phyloP scores from a whole-genome alignment of 768 basidiomycete genomes.

The Chalciporus sphaerocephalus region DNA sequence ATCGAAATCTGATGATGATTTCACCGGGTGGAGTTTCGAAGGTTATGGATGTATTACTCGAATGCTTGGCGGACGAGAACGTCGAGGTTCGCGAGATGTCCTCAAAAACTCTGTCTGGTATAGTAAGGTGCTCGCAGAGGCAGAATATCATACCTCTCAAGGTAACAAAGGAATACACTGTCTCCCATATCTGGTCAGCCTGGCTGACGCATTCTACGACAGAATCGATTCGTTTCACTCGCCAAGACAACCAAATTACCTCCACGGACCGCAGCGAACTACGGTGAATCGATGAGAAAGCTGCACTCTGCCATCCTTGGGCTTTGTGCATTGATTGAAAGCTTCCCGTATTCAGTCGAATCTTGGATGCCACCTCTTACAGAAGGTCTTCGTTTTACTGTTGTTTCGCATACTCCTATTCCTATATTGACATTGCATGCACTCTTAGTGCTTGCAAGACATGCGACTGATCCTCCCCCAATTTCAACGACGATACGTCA shows the following conservation, averaged over 20 bases:
- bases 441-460: conserved; percentile 60
- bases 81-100: conserved; percentile 92
- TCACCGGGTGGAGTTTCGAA: conserved; percentile 60
- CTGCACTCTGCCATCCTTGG: conserved; percentile 91
- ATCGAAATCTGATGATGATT: conserved; percentile 78
- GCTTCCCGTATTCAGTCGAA: conserved; percentile 94
- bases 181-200: not conserved
- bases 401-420: not conserved
- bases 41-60: conserved; percentile 79
- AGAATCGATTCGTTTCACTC: conserved; percentile 79
- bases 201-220: conserved; percentile 7
- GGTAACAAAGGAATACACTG: conserved; percentile 37
- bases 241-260: conserved; percentile 63
- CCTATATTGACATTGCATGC: not conserved
- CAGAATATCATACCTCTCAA: conserved; percentile 81
- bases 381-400: conserved; percentile 45
- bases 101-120: conserved; percentile 78
- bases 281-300: conserved; percentile 65
- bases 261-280: conserved; percentile 60
- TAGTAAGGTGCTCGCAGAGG: conserved; percentile 87
- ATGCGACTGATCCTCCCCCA: conserved; percentile 82
- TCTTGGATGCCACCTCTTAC: conserved; percentile 85
- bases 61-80: conserved; percentile 85
- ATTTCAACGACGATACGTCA: conserved; percentile 87
- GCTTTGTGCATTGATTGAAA: conserved; percentile 89